These are phyloP conservation scores for Glebionis coronaria DNA, from an alignment of 129 eudicot species.

Conservation along the genomic window DNA sequence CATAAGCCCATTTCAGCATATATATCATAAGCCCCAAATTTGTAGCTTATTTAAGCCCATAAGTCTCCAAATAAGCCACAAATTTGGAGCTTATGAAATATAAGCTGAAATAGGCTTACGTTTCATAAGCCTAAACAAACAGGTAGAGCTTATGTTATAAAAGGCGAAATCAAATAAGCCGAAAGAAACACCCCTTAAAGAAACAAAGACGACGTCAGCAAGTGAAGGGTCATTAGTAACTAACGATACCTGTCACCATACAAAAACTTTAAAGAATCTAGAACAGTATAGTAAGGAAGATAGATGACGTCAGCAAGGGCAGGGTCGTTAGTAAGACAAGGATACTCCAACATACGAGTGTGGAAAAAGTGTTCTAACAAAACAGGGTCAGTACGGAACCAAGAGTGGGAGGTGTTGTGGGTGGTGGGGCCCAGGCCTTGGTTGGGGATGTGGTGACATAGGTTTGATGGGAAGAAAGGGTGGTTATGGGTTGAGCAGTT, in stretches of 20 bases:
- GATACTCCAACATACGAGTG: slow-evolving; percentile 88
- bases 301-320: slow-evolving; percentile 56
- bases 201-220: no score
- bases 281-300: slow-evolving; percentile 69
- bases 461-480: slow-evolving; percentile 37
- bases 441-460: slow-evolving; percentile 66
- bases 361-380: slow-evolving; percentile 86
- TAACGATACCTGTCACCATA: slow-evolving; percentile 54
- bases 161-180: no score
- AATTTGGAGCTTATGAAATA: no score
- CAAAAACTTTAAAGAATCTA: slow-evolving; percentile 58
- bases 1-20: no score
- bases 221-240: no score
- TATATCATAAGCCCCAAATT: no score
- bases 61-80: no score
- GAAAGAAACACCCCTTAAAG: no score
- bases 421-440: slow-evolving; percentile 89
- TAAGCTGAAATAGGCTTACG: no score
- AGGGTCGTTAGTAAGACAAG: slow-evolving; percentile 76
- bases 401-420: slow-evolving; percentile 73
- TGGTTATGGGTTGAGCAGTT: slow-evolving; percentile 70
- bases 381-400: slow-evolving; percentile 81
- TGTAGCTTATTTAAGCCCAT: no score
- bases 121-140: no score
- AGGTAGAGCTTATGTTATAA: no score